phyloP scores from a whole-genome alignment of 192 early-diverging fungal genomes.

The Chytriomyces sp. region DNA sequence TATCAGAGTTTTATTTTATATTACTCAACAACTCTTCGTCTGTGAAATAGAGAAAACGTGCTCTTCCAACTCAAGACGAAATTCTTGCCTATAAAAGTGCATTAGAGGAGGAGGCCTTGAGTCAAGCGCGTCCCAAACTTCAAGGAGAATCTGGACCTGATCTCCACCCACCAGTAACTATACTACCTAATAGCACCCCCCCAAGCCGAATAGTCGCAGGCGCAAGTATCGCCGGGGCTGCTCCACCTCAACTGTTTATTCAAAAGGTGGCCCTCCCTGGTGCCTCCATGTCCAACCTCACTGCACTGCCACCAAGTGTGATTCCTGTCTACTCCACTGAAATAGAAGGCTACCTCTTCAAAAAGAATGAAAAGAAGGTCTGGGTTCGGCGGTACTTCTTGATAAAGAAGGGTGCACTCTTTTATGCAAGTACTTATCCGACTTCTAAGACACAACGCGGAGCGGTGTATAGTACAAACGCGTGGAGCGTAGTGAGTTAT shows the following conservation, averaged over 20 bases:
- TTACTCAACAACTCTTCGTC: too few relatives aligned
- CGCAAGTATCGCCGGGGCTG: neutral
- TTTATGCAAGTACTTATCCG: slow-evolving; percentile 31
- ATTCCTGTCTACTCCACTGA: slow-evolving; percentile 36
- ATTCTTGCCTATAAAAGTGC: slow-evolving; percentile 27
- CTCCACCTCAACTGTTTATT: too few relatives aligned
- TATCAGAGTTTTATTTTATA: too few relatives aligned
- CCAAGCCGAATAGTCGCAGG: neutral
- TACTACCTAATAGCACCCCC: neutral
- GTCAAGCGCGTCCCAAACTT: slow-evolving; percentile 17
- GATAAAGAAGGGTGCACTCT: slow-evolving; percentile 61
- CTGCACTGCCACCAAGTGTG: neutral
- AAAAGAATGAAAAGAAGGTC: slow-evolving; percentile 49
- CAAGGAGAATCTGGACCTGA: neutral
- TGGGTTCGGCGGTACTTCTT: slow-evolving; percentile 68
- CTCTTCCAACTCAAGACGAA: slow-evolving; percentile 21
- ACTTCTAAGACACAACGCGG: slow-evolving; percentile 50
- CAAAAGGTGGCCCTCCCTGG: too few relatives aligned
- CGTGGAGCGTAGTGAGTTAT: slow-evolving; percentile 60
- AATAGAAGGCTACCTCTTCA: slow-evolving; percentile 72
- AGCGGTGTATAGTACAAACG: slow-evolving; percentile 52
- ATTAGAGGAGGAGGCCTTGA: slow-evolving; percentile 33
- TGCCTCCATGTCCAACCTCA: neutral
- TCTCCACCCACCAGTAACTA: neutral
- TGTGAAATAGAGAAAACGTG: slow-evolving; percentile 30